Evolutionary conservation across 805 yeast genomes (phyloP), one percentile per base, ranked within the genome.

Genomic region (Starmerella kuoi): DNA sequence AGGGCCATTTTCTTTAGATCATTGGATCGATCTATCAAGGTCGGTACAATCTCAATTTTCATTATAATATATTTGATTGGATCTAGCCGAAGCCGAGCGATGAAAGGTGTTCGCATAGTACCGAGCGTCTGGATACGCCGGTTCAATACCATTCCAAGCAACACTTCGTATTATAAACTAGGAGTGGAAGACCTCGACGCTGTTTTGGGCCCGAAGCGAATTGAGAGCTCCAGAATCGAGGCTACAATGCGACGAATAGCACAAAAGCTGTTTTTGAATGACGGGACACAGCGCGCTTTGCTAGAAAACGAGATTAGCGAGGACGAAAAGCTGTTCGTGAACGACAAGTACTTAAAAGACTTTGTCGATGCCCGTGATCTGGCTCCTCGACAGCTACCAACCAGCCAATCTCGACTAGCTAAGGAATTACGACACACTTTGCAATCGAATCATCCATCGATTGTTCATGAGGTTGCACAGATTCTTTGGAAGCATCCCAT

Each of bases 191-290:
- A 35, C 15, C 18, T 38, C 12, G 53, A 49, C 15, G 48, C 43
- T 18, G 30, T 50, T 3, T 31, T 59, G 5, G 64, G 64, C 3
- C 51, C 45, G 3, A 47, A 47, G 9, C 46, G 53, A 3, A 45
- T 54, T 5, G 52, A 59, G 33, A 50, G 55, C 33, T 54, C 59
- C 4, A 37, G 47, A 8, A 33, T 56, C 12, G 59, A 58, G 42
- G 61, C 60, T 0, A 53, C 55, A 0, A 55, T 55, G 28, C 44
- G 63, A 24, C 52, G 51, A 45, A 48, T 59, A 21, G 61, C 62
- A 12, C 61, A 59, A 38, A 44, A 50, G 17, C 52, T 60, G 30
- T 40, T 54, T 42, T 40, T 59, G n/a, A 50, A 54, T 39, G 61
- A 51, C 31, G 45, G 51, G 11, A 48, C 55, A 31, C 59, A 57